Percentiles rank a stretch among this genome's conserved stretches.
Conservation (phyloP, 1,284 basidiomycete species). For the Agaricales sp. region DNA sequence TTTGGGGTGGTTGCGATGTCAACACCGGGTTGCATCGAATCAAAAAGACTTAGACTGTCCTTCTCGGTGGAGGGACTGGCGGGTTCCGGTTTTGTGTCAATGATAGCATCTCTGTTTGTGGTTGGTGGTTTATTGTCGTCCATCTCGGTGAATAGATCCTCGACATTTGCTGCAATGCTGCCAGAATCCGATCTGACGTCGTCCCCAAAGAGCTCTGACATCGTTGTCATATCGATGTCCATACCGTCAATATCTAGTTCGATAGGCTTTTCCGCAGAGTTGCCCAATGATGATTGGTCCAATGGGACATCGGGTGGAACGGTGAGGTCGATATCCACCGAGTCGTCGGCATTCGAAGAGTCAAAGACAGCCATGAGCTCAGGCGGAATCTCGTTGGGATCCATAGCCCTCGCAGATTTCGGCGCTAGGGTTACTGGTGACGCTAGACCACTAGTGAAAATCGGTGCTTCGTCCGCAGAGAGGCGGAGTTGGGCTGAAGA, state of each 20-base stretch:
- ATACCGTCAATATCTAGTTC: constrained; percentile 64
- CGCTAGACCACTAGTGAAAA: constrained; percentile 46
- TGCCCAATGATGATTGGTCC: constrained; percentile 30
- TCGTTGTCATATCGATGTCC: constrained; percentile 47
- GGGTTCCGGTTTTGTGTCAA: too few species aligned
- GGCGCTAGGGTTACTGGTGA: constrained; percentile 74
- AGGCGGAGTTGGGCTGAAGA: constrained; percentile 55
- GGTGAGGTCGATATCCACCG: constrained; percentile 30
- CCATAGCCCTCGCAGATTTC: constrained; percentile 53
- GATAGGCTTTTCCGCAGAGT: constrained; percentile 68
- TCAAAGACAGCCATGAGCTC: constrained; percentile 56
- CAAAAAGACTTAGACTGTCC: not conserved
- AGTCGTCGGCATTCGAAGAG: constrained; percentile 21
- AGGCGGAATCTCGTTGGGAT: constrained; percentile 30
- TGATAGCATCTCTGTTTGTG: too few species aligned
- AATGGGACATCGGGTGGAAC: constrained; percentile 22
- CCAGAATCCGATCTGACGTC: constrained; percentile 23
- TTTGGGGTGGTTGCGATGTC: not conserved
- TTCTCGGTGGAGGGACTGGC: not conserved
- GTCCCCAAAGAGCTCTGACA: constrained; percentile 45
- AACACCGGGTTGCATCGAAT: not conserved
- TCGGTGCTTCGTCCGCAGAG: constrained; percentile 45
- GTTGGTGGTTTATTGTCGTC: not conserved
- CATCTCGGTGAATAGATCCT: constrained; percentile 16
- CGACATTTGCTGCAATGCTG: constrained; percentile 21